Evolutionary conservation across 2,329 filamentous ascomycete genomes (phyloP).

Genomic region (Penicillium vulpinum): DNA sequence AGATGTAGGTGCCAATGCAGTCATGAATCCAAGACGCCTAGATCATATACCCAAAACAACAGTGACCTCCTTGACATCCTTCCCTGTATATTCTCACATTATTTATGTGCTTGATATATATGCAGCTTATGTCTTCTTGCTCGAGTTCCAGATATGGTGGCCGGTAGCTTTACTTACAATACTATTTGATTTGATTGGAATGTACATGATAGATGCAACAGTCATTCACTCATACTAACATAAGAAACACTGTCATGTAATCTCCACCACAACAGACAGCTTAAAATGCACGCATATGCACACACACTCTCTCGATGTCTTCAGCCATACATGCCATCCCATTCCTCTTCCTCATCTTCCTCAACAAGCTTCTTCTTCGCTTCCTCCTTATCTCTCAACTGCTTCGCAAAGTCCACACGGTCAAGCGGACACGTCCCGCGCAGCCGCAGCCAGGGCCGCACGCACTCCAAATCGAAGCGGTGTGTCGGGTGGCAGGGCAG

Average conservation of each 20-base stretch:
- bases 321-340: slow-evolving; percentile 51
- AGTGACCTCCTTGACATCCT: background rate
- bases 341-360: slow-evolving; percentile 49
- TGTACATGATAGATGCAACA: background rate
- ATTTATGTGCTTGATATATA: background rate
- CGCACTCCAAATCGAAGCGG: slow-evolving; percentile 65
- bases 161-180: background rate
- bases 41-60: background rate
- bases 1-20: background rate
- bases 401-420: slow-evolving; percentile 59
- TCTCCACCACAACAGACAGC: background rate
- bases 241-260: background rate
- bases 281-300: slow-evolving; percentile 1
- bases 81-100: background rate
- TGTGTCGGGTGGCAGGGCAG: slow-evolving; percentile 63
- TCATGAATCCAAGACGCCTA: background rate
- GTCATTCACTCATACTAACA: slow-evolving; percentile 7
- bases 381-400: slow-evolving; percentile 52
- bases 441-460: slow-evolving; percentile 64
- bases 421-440: slow-evolving; percentile 66
- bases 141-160: background rate
- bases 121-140: background rate
- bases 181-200: background rate
- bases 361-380: slow-evolving; percentile 47
- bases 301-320: slow-evolving; percentile 3